Evolutionary conservation across 306 rosid species (phyloP).

Genomic region (Glycine soja): DNA sequence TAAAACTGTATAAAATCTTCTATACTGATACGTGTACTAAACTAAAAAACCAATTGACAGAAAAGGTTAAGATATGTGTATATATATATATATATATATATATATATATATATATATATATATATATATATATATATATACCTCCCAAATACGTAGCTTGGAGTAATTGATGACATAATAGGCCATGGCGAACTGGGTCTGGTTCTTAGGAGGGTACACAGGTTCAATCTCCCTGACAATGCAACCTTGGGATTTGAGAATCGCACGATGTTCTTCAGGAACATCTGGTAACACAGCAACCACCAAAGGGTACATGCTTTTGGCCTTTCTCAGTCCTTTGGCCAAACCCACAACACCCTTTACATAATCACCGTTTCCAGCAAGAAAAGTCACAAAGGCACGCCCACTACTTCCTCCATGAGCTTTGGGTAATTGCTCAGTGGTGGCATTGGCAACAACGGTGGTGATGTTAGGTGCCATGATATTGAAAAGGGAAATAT

Average conservation of each 20-base stretch:
- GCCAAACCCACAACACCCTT: conserved; percentile 90
- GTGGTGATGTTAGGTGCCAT: conserved; percentile 67
- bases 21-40: no score
- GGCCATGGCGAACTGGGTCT: conserved; percentile 78
- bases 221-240: conserved; percentile 70
- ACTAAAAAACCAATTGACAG: no score
- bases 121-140: conserved; percentile 3
- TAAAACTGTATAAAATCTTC: no score
- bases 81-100: no score
- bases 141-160: conserved; percentile 93
- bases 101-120: conserved; percentile 33
- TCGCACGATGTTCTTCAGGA: conserved; percentile 69
- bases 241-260: conserved; percentile 72
- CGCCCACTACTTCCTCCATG: background rate
- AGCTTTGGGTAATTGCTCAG: conserved; percentile 7
- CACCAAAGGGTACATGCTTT: conserved; percentile 70
- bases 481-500: background rate
- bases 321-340: conserved; percentile 77
- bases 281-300: conserved; percentile 86
- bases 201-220: conserved; percentile 73
- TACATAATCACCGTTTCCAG: conserved; percentile 77
- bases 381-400: conserved; percentile 83
- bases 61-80: no score
- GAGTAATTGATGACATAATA: conserved; percentile 92
- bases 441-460: background rate